A percentile compares a stretch with the other conserved stretches of the same genome.
phyloP scores from a whole-genome alignment of 192 early-diverging fungal species.

The Thamnidium elegans region DNA sequence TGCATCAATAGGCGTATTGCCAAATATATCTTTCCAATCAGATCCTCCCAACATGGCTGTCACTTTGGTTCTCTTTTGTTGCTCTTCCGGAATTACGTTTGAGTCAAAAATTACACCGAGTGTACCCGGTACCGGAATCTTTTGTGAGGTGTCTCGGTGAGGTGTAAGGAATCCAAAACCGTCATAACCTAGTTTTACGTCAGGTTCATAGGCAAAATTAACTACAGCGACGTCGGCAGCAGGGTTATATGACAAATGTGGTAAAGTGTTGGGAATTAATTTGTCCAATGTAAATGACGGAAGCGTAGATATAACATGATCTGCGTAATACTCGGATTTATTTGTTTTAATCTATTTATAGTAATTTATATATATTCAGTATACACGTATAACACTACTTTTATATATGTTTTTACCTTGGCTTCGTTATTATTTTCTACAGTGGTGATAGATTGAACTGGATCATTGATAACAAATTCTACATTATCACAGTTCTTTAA shows the following conservation, averaged over 20 bases:
- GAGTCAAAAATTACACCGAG: conserved; percentile 91
- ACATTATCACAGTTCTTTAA: conserved; percentile 58
- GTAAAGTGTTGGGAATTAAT: conserved; percentile 40
- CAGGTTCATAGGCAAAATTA: conserved; percentile 66
- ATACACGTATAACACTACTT: background rate
- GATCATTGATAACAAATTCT: conserved; percentile 44
- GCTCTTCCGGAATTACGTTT: conserved; percentile 65
- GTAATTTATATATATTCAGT: background rate
- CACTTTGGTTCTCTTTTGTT: conserved; percentile 56
- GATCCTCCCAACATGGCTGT: conserved; percentile 94
- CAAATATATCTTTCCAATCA: conserved; percentile 59
- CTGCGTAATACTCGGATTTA: conserved; percentile 34
- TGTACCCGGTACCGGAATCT: conserved; percentile 35
- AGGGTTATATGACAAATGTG: conserved; percentile 60
- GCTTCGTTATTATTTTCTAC: conserved; percentile 31
- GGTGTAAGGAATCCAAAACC: conserved; percentile 95
- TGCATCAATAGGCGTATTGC: conserved; percentile 17
- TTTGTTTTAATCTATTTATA: conserved; percentile 32
- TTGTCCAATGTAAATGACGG: conserved; percentile 52
- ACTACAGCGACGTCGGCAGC: conserved; percentile 80
- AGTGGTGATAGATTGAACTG: conserved; percentile 43
- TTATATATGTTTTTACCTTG: conserved; percentile 34
- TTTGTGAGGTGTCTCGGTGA: conserved; percentile 35
- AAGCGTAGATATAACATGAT: conserved; percentile 70
- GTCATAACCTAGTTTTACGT: conserved; percentile 46